Base-by-base conservation (phyloP, 352 stramenopile species). In the Globisporangium mamillatum region DNA sequence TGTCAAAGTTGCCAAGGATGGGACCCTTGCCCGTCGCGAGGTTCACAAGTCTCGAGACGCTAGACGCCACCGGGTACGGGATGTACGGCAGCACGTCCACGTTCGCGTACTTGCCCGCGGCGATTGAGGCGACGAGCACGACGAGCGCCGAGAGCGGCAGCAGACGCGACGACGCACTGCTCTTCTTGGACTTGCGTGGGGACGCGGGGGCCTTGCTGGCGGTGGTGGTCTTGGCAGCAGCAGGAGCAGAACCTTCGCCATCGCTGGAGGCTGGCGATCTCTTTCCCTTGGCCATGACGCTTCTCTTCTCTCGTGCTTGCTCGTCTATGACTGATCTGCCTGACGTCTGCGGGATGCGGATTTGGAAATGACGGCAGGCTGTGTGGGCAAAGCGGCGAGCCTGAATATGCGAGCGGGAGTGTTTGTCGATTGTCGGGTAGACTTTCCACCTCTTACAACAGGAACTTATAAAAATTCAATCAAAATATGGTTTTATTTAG, bases 101-200 rank as follows among this genome's bases (percentile, higher is more conserved):
- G 27, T 65, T 55, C 24, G 36, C 59, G 38, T 60, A 67, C 53
- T 71, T 60, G 22, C 60, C 60, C 3, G 60, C 66, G 9, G 36
- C 66, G 66, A 71, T 25, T 10, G 66, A 53, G 16, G 66, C 66
- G 3, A 27, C 66, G 27, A 66, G 36, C 50, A 71, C 66, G 4
- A 54, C 66, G 66, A 71, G 58, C 25, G 66, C 66, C 60, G 66
- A 67, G 66, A 71, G 66, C 60, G 66, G 55, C 34, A 71, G 66
- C 66, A 71, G 38, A 4, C 60, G 66, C 14, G 66, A 53, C 27
- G 57, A 27, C 20, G 56, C 41, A 29, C 46, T 44, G 25, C 60
- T 44, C 8, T 60, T 44, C 36, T 62, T 67, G 34, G 27, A 12
- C 22, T 67, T 71, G 59, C 27, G 38, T 3, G 60, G 22, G 8